Conservation (phyloP, 257 asterid species). For the Solanum clarkiae region DNA sequence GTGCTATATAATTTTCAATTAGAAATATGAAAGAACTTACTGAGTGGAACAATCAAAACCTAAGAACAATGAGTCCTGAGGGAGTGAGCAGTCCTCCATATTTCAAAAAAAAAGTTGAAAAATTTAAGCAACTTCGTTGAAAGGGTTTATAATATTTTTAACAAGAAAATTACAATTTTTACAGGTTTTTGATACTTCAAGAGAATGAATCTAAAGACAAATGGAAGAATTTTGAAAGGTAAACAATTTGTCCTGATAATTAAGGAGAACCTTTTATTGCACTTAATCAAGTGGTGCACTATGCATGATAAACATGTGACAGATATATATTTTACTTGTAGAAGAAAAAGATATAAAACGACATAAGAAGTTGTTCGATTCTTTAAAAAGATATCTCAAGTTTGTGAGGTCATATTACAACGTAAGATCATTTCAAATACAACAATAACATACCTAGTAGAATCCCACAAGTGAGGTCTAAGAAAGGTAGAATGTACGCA, state of each 20-base stretch:
- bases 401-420: too few relatives aligned
- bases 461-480: too few relatives aligned
- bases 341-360: too few relatives aligned
- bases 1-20: neutral
- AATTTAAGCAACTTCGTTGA: neutral
- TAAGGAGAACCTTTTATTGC: too few relatives aligned
- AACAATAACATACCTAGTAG: too few relatives aligned
- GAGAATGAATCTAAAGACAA: neutral
- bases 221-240: neutral
- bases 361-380: too few relatives aligned
- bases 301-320: neutral
- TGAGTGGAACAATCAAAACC: slow-evolving; percentile 52
- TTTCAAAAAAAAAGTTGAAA: neutral
- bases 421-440: too few relatives aligned
- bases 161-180: neutral
- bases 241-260: neutral
- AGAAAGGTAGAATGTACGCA: too few relatives aligned
- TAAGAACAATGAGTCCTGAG: slow-evolving; percentile 30
- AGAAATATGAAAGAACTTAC: slow-evolving; percentile 14
- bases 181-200: neutral
- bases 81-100: slow-evolving; percentile 34
- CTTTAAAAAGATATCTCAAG: too few relatives aligned
- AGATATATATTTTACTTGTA: neutral
- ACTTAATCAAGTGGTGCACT: neutral
- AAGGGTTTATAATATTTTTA: neutral